Base-by-base conservation (phyloP, 495 filamentous ascomycete genomes). In the Penicillium flavigenum region DNA sequence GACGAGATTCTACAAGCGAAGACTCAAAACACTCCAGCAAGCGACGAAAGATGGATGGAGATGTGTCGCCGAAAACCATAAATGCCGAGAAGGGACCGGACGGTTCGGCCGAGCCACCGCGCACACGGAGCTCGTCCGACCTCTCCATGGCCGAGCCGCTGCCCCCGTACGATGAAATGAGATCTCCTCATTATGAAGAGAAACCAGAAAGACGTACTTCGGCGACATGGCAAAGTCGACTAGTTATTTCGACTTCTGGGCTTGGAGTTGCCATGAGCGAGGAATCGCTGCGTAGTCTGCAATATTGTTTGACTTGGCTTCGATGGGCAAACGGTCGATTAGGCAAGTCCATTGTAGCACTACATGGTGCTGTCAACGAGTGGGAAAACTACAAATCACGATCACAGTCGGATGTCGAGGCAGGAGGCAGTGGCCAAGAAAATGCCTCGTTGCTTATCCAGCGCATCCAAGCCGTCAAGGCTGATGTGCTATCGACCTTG, bases 181-280 rank as follows among this genome's bases (percentile, higher is more conserved):
- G 81, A 53, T 86, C 87, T 14, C 88, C 90, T 9, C 83, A 79
- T 20, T 94, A 93, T 62, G 83, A 86, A 58, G 70, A 76, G 45
- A 63, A 74, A 16, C 58, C 62, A 3, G 60, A 63, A 24, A 63
- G 67, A 29, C 69, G 76, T 49, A 71, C 65, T n/a, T 56, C 64
- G 57, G 42, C 69, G 10, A 85, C 80, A 29, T 95, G 90, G 91
- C 85, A 87, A 62, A 87, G 86, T 10, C 83, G 89, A 36, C 76
- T 98, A 14, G 84, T 95, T 20, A 86, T 95, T 57, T 86, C 86
- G 14, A 95, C 92, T 0, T 92, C 89, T 0, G 91, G 90, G 0
- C 77, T 97, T 3, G 87, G 90, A 32, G 86, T 92, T 19, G 91
- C 93, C 0, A 89, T 98, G 80, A 92, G 86, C 63, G 89, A 95